Base-by-base conservation (phyloP, 164 flowering plant species). In the Tinospora cordifolia region DNA sequence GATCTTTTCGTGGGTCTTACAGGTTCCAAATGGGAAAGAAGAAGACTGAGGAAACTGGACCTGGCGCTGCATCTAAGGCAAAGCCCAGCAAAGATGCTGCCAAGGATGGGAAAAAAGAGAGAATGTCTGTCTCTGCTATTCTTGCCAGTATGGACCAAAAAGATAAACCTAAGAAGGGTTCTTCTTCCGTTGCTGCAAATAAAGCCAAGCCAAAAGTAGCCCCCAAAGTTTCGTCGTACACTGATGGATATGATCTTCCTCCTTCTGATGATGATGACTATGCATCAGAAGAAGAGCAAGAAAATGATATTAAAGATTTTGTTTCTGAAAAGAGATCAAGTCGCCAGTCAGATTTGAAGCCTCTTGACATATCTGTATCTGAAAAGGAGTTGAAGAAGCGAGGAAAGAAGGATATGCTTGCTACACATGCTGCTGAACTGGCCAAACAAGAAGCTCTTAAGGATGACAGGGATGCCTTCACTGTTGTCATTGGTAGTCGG, bases 91-190 rank as follows among this genome's bases (percentile, higher is more conserved):
- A 66, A 66, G 57, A 41, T 39, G 25, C 24, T 44, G 26, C 69
- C 3, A 66, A 66, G 27, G 68, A 66, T 39, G 25, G 47, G n/a
- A 66, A 66, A 26, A 66, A 66, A n/a, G 68, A 66, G 51, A 66
- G 44, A 58, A 21, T 66, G 5, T 66, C 69, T 17, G 69, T 66
- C 19, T 66, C 69, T 21, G 69, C 69, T 0, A 41, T 66, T 27
- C 69, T 66, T 66, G 69, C 69, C 25, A 66, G 69, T 44, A 66
- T 66, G 69, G 69, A 66, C 57, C 69, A 66, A 41, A 66, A 66
- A 27, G 69, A 66, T 1, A 66, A 66, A 66, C 69, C 69, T 41
- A 63, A 63, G 14, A 66, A 66, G 69, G 51, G 69, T 8, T 40
- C 68, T 15, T 15, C 67, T 8, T 66, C 68, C 19, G 2, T 47